These are phyloP conservation scores for Tulasnella sp. DNA, from an alignment of 768 basidiomycete genomes.

Conservation along the genomic window DNA sequence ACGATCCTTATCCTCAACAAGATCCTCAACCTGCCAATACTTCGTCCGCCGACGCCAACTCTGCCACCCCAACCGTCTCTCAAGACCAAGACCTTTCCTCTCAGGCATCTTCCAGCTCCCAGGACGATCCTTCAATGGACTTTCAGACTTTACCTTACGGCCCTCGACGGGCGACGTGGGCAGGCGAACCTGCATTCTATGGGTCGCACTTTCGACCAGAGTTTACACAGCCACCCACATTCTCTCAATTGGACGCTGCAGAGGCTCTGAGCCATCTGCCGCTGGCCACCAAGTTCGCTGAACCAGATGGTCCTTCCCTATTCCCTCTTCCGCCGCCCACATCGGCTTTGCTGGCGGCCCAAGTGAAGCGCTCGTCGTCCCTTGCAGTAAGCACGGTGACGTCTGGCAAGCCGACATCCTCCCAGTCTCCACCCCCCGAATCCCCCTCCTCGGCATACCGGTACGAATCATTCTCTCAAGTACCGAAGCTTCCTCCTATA, in stretches of 20 bases:
- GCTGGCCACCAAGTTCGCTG: neutral
- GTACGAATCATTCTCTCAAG: constrained; percentile 18
- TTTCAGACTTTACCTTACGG: neutral
- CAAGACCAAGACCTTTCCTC: neutral
- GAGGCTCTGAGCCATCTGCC: constrained; percentile 1
- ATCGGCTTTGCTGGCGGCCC: neutral
- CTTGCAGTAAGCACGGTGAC: neutral
- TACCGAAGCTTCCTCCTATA: constrained; percentile 65
- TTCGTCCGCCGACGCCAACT: neutral
- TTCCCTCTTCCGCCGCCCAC: neutral
- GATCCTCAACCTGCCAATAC: neutral
- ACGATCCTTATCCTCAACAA: constrained; percentile 4
- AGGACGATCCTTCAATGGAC: neutral
- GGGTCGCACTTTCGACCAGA: neutral
- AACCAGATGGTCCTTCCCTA: neutral
- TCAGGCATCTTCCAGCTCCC: neutral
- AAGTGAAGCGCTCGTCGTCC: neutral
- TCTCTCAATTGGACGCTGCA: constrained; percentile 9
- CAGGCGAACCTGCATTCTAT: neutral
- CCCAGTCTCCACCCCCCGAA: constrained; percentile 5
- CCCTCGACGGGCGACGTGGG: neutral
- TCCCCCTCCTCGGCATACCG: constrained; percentile 20
- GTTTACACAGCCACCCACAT: constrained; percentile 6
- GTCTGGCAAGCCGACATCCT: neutral
- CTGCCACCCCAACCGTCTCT: neutral